Base-by-base conservation (phyloP, 345 rosid genomes). In the Eucalyptus decipiens region DNA sequence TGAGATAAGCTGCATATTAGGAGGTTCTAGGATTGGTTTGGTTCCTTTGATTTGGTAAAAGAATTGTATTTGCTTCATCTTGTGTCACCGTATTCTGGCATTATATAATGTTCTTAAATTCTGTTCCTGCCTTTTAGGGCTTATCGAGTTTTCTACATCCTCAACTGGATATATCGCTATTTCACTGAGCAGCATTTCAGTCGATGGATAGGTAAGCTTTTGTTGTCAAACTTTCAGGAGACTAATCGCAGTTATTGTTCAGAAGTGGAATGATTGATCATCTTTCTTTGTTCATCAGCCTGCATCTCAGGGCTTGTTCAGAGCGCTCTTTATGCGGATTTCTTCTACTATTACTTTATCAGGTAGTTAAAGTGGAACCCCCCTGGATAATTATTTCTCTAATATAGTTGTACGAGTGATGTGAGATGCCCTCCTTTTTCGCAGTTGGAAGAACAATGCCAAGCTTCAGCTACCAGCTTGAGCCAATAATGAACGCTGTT, bases 401-500 rank as follows among this genome's bases (percentile, higher is more conserved):
- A 65, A 16, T 65, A 18, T 88, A 30, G 23, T 13, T 60, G 42
- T 60, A 48, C 51, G 12, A 69, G 24, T 88, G 40, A 69, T 6
- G 23, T 54, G 80, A 80, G 60, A 28, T 81, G 50, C 76, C 45
- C 21, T 32, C 60, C 11, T 85, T 88, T 87, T 26, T n/a, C 54
- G 80, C 95, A 97, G 99, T 93, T 97, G 99, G 99, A 97, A 95
- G 92, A 96, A 96, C 91, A 97, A 96, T 88, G 93, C 95, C 32
- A 97, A 95, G 94, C 97, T 97, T 91, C 95, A 97, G 94, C 95
- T 97, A 87, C 99, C 99, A 87, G 98, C 98, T 91, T 97, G 93
- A 96, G 88, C 87, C 89, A 80, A 90, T 48, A 34, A 76, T 76
- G 83, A 76, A 30, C 11, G 47, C 28, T 10, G 83, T 76, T 76